Conservation (phyloP, 352 stramenopile species). For the Blastocystis sp. region DNA sequence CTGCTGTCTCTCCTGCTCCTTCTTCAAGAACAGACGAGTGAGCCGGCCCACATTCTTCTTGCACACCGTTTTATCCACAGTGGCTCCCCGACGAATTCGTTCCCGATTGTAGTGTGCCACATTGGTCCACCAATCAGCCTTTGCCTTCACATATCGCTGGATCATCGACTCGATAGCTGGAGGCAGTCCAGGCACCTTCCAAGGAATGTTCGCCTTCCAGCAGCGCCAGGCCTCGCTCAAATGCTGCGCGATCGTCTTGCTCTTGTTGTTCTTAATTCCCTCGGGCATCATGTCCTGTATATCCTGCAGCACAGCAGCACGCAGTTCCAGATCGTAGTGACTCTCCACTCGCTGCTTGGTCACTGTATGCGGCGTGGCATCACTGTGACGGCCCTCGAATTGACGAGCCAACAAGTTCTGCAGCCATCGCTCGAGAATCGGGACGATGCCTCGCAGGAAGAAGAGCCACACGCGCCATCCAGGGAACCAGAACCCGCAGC, state of each 20-base stretch:
- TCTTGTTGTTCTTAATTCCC: slow-evolving; percentile 98
- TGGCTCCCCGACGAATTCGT: slow-evolving; percentile 95
- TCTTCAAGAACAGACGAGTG: slow-evolving; percentile 97
- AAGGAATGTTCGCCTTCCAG: slow-evolving; percentile 99
- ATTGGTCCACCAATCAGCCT: slow-evolving; percentile 95
- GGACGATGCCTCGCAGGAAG: slow-evolving; percentile 96
- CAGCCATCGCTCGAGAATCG: slow-evolving; percentile 94
- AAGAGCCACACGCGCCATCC: slow-evolving; percentile 99
- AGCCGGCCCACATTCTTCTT: slow-evolving; percentile 96
- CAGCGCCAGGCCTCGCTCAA: slow-evolving; percentile 94
- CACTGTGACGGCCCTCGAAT: slow-evolving; percentile 97
- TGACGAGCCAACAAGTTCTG: slow-evolving; percentile 95
- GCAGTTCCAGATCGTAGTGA: slow-evolving; percentile 97
- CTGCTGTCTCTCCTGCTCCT: slow-evolving; percentile 97
- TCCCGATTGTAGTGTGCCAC: slow-evolving; percentile 99
- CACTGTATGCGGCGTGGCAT: slow-evolving; percentile 95
- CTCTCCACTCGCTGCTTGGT: slow-evolving; percentile 99
- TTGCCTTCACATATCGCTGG: slow-evolving; percentile 97
- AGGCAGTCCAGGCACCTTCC: slow-evolving; percentile 98
- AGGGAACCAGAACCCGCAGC: slow-evolving; percentile 96
- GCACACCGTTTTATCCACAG: slow-evolving; percentile 98
- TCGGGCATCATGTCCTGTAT: slow-evolving; percentile 99
- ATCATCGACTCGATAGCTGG: slow-evolving; percentile 99
- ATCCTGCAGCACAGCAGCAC: slow-evolving; percentile 98
- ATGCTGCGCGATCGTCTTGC: slow-evolving; percentile 92